phyloP scores from a whole-genome alignment of 225 moss, liverwort and hornwort genomes.

The Bryoerythrophyllum caledonicum region DNA sequence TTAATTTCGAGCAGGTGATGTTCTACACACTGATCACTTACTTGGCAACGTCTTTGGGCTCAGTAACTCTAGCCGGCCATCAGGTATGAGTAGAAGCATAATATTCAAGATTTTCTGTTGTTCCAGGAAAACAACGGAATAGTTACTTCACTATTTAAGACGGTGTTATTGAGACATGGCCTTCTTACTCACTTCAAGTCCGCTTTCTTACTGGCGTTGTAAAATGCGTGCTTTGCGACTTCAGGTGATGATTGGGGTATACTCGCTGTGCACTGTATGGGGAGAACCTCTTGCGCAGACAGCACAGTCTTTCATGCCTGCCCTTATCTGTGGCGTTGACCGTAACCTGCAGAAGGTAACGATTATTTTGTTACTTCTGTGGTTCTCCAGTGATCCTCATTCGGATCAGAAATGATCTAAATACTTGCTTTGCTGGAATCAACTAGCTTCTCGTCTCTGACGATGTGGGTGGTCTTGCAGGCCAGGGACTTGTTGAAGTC shows the following conservation, averaged over 20 bases:
- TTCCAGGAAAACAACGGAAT: not conserved
- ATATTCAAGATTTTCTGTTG: not conserved
- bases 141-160: not conserved
- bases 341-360: conserved; percentile 78
- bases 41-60: conserved; percentile 83
- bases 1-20: conserved; percentile 49
- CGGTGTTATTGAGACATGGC: not conserved
- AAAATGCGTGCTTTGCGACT: conserved; percentile 13
- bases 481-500: conserved; percentile 72
- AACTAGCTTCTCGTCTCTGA: conserved; percentile 3
- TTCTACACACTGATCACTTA: conserved; percentile 90
- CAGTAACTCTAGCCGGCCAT: conserved; percentile 78
- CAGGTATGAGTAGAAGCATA: conserved; percentile 49
- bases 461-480: conserved; percentile 37
- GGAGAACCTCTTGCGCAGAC: conserved; percentile 95
- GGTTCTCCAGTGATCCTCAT: not conserved
- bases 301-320: conserved; percentile 96
- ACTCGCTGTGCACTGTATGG: conserved; percentile 77
- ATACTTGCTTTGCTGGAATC: conserved; percentile 4
- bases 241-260: conserved; percentile 94
- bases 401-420: not conserved
- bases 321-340: conserved; percentile 63
- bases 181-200: not conserved
- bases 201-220: conserved; percentile 15
- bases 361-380: not conserved